phyloP scores from a whole-genome alignment of 177 flowering plant species.

The Vitis hybrid region DNA sequence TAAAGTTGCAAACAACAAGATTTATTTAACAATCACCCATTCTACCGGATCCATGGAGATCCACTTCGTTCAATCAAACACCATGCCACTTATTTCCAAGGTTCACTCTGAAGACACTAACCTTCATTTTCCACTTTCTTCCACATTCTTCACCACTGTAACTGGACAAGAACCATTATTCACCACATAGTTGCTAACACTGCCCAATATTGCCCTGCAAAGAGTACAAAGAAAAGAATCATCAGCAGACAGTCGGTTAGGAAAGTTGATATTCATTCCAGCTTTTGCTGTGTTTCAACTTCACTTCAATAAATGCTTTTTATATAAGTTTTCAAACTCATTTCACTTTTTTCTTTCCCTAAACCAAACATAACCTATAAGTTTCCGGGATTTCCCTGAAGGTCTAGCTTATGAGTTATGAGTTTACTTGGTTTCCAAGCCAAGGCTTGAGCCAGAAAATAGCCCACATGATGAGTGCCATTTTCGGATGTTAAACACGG shows the following conservation, averaged over 20 bases:
- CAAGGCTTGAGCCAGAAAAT: no score
- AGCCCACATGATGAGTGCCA: no score
- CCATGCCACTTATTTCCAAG: background rate
- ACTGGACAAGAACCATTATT: conserved; percentile 77
- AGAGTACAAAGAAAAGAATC: background rate
- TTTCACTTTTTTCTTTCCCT: no score
- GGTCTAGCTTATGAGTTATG: no score
- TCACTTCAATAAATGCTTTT: no score
- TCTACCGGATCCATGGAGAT: background rate
- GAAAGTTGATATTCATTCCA: background rate
- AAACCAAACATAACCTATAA: no score
- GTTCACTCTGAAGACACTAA: background rate
- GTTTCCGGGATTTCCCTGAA: no score
- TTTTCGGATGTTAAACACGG: no score
- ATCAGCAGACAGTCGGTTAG: no score
- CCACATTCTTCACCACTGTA: conserved; percentile 70
- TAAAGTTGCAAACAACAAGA: background rate
- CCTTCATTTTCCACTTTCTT: conserved; percentile 7
- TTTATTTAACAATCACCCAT: background rate
- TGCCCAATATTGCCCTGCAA: conserved; percentile 81
- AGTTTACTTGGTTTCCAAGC: no score
- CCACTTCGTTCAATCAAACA: background rate
- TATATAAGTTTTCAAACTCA: no score
- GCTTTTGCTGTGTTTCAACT: no score
- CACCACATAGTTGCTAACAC: conserved; percentile 89